phyloP scores from a whole-genome alignment of 176 grass and related monocot genomes.

The Zoysia japonica region DNA sequence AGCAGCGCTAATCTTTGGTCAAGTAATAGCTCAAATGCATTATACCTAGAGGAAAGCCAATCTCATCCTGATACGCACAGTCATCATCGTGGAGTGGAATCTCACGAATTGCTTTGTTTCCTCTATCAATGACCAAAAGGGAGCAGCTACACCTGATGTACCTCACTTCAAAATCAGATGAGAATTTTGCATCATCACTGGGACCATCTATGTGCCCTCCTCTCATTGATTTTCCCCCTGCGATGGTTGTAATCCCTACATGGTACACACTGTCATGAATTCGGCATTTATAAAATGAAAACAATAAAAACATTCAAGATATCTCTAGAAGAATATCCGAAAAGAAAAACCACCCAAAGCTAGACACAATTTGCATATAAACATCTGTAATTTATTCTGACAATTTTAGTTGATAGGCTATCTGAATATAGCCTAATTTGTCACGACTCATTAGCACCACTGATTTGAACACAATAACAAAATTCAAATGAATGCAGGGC shows the following conservation, averaged over 20 bases:
- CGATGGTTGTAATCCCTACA: conserved; percentile 95
- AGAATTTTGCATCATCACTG: conserved; percentile 94
- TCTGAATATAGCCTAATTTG: background rate
- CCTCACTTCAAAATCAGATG: conserved; percentile 85
- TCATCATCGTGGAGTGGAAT: conserved; percentile 83
- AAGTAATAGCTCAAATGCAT: conserved; percentile 28
- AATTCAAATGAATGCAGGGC: background rate
- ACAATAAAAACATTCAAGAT: background rate
- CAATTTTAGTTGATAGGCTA: background rate
- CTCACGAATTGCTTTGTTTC: conserved; percentile 93
- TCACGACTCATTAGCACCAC: background rate
- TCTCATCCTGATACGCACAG: conserved; percentile 76
- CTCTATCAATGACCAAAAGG: conserved; percentile 88
- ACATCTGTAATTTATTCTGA: background rate
- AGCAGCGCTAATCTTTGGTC: conserved; percentile 15
- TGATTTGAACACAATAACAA: background rate
- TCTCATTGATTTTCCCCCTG: conserved; percentile 78
- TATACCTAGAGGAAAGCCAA: conserved; percentile 89
- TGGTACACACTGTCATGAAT: conserved; percentile 28
- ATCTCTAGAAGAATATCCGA: background rate
- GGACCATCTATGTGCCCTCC: conserved; percentile 81
- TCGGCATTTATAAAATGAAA: background rate
- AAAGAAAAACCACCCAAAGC: conserved; percentile 10
- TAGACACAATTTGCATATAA: conserved; percentile 25
- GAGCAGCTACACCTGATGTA: conserved; percentile 90